These are phyloP conservation scores for Theileria orientalis DNA, from an alignment of 169 alveolate species.

Conservation along the genomic window DNA sequence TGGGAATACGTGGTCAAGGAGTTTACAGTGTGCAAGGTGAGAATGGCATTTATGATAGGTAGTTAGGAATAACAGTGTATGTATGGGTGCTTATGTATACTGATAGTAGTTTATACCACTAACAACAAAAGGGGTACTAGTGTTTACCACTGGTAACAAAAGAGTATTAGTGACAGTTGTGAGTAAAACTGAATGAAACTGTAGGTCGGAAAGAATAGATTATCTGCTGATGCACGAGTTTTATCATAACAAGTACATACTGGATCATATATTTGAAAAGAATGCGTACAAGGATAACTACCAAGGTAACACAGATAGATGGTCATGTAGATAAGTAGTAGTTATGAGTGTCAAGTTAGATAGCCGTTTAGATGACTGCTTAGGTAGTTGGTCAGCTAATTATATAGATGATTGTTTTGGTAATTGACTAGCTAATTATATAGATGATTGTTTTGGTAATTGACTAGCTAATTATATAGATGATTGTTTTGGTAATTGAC, in stretches of 20 bases:
- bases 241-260: slow-evolving; percentile 78
- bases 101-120: not conserved
- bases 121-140: no score
- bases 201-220: slow-evolving; percentile 96
- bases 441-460: no score
- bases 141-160: not conserved
- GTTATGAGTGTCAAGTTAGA: not conserved
- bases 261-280: slow-evolving; percentile 76
- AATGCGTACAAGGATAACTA: slow-evolving; percentile 19
- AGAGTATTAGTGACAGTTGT: not conserved
- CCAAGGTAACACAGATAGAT: not conserved
- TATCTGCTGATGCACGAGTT: slow-evolving; percentile 94
- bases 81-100: no score
- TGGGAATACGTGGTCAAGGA: slow-evolving; percentile 94
- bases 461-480: no score
- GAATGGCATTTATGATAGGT: no score
- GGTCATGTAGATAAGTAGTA: not conserved
- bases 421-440: no score
- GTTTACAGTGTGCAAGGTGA: slow-evolving; percentile 67
- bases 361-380: not conserved
- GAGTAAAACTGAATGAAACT: slow-evolving; percentile 50
- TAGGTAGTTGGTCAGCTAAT: not conserved
- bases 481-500: no score
- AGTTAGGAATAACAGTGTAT: no score
- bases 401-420: not conserved